Base-by-base conservation (phyloP, 768 basidiomycete genomes). In the Mycena alexandri region DNA sequence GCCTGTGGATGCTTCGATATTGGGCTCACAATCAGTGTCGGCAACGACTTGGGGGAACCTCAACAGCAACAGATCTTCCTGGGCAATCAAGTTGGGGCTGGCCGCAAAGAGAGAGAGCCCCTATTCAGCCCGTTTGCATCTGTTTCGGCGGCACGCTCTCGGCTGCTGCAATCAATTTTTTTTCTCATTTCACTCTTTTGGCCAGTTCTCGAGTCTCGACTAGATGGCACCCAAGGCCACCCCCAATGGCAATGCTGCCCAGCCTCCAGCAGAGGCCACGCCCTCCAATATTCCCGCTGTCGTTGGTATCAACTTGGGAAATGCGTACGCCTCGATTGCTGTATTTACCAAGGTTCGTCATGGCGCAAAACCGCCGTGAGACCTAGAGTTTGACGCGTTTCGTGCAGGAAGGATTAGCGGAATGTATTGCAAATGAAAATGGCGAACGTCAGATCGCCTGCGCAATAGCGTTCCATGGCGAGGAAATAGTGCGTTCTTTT, bases 371-470 rank as follows among this genome's bases (percentile, higher is more conserved):
- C 17, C 17, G 42, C 25, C 47, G 58, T 25, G 41, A 50, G 55
- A 48, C 1, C 13, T 59, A 2, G 19, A 59, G 53, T 44, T 62
- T 34, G 53, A 43, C 50, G 61, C 48, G 61, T 55, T 38, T 57
- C 41, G 25, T 22, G 38, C 61, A 96, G 95, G 95, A 98, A 80
- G 94, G 94, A 14, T 83, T 93, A 34, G 91, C 96, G 47, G 94
- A 96, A 75, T 97, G 94, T 77, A 98, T 99, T 67, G 98, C 96
- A 7, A 99, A 98, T 77, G 96, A 99, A 77, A 97, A 99, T 77
- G 97, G 98, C 34, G 97, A 98, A 76, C 91, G 98, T 36, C 97
- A 99, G 82, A 99, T 99, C 74, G 95, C 95, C 0, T 95, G 94
- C 76, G 95, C 95, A 29, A 84, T 99, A 61, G 89, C 96, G 0